Evolutionary conservation across 1,284 basidiomycete genomes (phyloP), one percentile per base, ranked within the genome.

Genomic region (Pseudozyma sp.): DNA sequence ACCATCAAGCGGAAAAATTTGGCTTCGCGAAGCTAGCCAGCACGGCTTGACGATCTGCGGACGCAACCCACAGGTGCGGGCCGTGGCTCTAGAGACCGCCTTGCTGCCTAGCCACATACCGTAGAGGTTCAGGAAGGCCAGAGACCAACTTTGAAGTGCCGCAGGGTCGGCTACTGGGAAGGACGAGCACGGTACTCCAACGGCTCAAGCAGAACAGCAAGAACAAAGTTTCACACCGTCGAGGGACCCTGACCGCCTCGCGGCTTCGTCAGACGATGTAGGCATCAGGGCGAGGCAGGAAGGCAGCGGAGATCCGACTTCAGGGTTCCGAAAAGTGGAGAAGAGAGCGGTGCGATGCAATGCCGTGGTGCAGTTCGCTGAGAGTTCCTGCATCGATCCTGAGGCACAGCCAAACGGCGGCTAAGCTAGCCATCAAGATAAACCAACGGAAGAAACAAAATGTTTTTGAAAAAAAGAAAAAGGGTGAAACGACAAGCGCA

Each of bases 111-210:
- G 35, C 35, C 35, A 14, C 35, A 9, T 37, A 37, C 35, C 14
- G 35, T 37, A 37, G 8, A 37, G 24, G 24, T 37, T 37, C 9
- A 1, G 35, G n/a, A n/a, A 37, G 5, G 24, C 24, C 24, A 24
- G 9, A 37, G 14, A n/a, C 11, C 40, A 42, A 5, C 13, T 16
- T 48, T 53, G 50, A 42, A 60, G 58, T 48, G 58, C 58, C 52
- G 59, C 47, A 30, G 60, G 52, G 50, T 62, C 52, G 60, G 33
- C 47, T 44, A 16, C 24, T 34, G 50, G 43, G 29, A 14, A 19
- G 9, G 19, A 34, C 19, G 45, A 42, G 9, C 13, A 40, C 40
- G 11, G 35, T 17, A 37, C 17, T 42, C n/a, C 34, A 14, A 43
- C 10, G 40, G 40, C 8, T 40, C 9, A n/a, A n/a, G 16, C 9